Conservation (phyloP, 2,329 filamentous ascomycete species). For the Escovopsis weberi region DNA sequence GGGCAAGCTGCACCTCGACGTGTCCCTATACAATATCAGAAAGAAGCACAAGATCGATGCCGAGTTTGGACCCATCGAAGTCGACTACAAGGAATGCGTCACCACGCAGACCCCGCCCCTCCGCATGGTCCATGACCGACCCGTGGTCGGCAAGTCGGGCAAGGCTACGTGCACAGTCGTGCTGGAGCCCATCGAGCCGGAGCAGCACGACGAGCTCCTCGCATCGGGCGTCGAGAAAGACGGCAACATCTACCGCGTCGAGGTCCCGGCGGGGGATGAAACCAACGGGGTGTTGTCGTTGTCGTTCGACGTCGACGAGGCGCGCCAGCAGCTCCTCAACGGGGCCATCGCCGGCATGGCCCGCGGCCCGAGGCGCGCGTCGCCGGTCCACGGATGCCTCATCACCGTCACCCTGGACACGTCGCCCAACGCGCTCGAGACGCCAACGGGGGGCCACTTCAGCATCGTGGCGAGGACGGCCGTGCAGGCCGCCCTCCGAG, state of each 20-base stretch:
- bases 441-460: slow-evolving; percentile 53
- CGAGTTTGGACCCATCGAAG: slow-evolving; percentile 80
- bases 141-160: slow-evolving; percentile 64
- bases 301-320: slow-evolving; percentile 34
- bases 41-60: slow-evolving; percentile 80
- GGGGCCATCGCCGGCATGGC: slow-evolving; percentile 74
- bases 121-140: slow-evolving; percentile 57
- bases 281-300: no score
- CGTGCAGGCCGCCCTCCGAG: slow-evolving; percentile 53
- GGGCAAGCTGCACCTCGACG: slow-evolving; percentile 91
- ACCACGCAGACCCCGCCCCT: slow-evolving; percentile 40
- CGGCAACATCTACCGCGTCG: slow-evolving; percentile 53
- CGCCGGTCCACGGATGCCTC: slow-evolving; percentile 63
- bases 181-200: slow-evolving; percentile 44
- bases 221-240: slow-evolving; percentile 40
- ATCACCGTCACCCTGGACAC: slow-evolving; percentile 58
- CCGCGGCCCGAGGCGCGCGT: slow-evolving; percentile 66
- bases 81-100: slow-evolving; percentile 83
- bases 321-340: slow-evolving; percentile 52
- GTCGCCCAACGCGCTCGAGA: slow-evolving; percentile 35
- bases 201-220: slow-evolving; percentile 22
- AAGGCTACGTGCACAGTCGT: slow-evolving; percentile 61
- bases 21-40: slow-evolving; percentile 74
- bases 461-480: slow-evolving; percentile 47
- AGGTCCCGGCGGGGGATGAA: slow-evolving; percentile 30